phyloP scores from a whole-genome alignment of 768 basidiomycete species.

The Hericium coralloides region DNA sequence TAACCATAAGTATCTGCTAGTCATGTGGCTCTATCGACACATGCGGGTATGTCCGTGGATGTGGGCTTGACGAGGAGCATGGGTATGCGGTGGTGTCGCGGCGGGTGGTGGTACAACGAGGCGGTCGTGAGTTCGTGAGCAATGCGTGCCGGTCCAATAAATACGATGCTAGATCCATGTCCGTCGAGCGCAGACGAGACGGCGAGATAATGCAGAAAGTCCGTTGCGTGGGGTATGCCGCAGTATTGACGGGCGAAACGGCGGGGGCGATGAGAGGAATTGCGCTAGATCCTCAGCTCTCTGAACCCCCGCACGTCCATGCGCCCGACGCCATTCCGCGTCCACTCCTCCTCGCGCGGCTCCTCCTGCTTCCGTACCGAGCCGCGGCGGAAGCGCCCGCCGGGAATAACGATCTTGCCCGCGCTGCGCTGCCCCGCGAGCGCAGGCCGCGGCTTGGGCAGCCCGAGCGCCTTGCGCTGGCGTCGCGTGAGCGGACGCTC shows the following conservation, averaged over 20 bases:
- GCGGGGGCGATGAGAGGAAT: background rate
- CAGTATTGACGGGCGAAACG: background rate
- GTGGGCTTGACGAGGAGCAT: too few relatives aligned
- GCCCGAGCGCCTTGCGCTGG: constrained; percentile 58
- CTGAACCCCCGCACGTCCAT: constrained; percentile 72
- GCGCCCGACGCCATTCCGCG: constrained; percentile 59
- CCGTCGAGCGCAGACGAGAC: background rate
- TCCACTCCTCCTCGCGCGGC: constrained; percentile 41
- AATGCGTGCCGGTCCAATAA: background rate
- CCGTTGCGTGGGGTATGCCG: background rate
- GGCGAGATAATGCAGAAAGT: background rate
- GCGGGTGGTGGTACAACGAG: too few relatives aligned
- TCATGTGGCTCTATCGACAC: too few relatives aligned
- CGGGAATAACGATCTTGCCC: constrained; percentile 57
- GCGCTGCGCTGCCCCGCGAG: constrained; percentile 25
- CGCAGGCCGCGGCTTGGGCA: constrained; percentile 45
- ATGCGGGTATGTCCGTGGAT: too few relatives aligned
- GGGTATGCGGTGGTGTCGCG: too few relatives aligned
- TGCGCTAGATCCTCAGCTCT: constrained; percentile 60
- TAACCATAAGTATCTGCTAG: too few relatives aligned
- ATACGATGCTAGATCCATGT: background rate
- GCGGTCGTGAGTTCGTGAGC: too few relatives aligned
- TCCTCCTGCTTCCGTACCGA: constrained; percentile 14
- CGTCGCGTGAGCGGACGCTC: constrained; percentile 42
- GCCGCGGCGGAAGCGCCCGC: constrained; percentile 39